phyloP scores from a whole-genome alignment of 352 stramenopile genomes.

The Achlya hypogyna region DNA sequence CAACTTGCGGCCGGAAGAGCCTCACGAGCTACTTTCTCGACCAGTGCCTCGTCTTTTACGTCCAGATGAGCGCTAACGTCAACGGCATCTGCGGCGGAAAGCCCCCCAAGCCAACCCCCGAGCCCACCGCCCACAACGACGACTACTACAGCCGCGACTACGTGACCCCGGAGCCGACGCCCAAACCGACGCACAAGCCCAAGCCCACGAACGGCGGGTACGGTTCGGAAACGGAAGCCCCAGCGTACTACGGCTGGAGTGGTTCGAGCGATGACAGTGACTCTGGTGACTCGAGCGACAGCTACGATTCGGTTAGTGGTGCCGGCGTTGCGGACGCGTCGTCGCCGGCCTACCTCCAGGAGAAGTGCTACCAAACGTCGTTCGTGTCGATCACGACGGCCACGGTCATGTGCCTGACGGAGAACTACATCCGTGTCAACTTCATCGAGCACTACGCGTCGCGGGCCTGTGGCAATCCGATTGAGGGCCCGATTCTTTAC shows the following conservation, averaged over 20 bases:
- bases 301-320: background rate
- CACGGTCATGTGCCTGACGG: conserved; percentile 19
- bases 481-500: conserved; percentile 17
- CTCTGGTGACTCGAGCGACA: background rate
- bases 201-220: background rate
- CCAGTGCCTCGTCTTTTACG: conserved; percentile 16
- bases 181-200: conserved; percentile 9
- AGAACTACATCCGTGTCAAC: conserved; percentile 22
- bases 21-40: conserved; percentile 20
- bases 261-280: too few species aligned
- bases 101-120: conserved; percentile 8
- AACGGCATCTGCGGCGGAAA: conserved; percentile 18
- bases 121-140: background rate
- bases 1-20: conserved; percentile 16
- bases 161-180: background rate
- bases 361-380: conserved; percentile 19
- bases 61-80: conserved; percentile 14
- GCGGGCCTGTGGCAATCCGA: conserved; percentile 9
- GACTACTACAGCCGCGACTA: conserved; percentile 7
- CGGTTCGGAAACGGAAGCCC: background rate
- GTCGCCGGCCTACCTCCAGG: conserved; percentile 15
- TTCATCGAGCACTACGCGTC: conserved; percentile 21
- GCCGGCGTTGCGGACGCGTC: background rate
- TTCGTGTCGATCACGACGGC: conserved; percentile 20
- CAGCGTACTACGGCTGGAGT: background rate